Base-by-base conservation (phyloP, 2,329 filamentous ascomycete genomes). In the Hyphodiscus sp. region DNA sequence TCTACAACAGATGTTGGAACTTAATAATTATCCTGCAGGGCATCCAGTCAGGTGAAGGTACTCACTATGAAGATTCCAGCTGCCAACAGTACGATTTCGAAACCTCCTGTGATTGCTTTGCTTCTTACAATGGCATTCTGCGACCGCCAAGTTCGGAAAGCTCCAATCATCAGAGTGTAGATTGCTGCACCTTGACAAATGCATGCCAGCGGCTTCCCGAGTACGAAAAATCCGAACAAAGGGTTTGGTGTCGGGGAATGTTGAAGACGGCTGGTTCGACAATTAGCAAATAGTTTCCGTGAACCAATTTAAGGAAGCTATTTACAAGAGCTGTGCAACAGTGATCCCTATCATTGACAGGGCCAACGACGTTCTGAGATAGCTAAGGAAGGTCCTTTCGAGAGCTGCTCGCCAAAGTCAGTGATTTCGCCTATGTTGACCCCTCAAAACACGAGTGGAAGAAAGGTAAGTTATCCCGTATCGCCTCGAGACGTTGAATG, bases 331-430 rank as follows among this genome's bases (percentile, higher is more conserved):
- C 64, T 90, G 86, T 0, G 85, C 81, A 26, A 86, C 76, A 2
- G 81, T 62, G 2, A 86, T 79, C 18, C 85, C 85, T 19, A 83
- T 71, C 70, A 88, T 84, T 15, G 85, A 82, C 41, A 89, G 73
- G n/a, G 79, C 76, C 41, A 87, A 70, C 0, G 84, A 87, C 1
- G 86, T 90, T 19, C 86, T 80, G 29, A 89, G 75, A 67, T 89
- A 90, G 29, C 78, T 84, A 18, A 91, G 78, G 65, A 85, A 91
- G 18, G 86, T 91, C 53, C 86, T 76, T 69, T 91, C 86, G 51
- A 89, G 78, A 41, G 87, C 86, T 89, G 62, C 48, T 51, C 41
- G 20, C 13, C 42, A 20, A 43, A 30, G 53, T 58, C 49, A 60
- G 53, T 51, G 41, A 51, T 29, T 49, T 18, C 29, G 11, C 13